Percentiles rank a stretch among this genome's conserved stretches.
Evolutionary conservation across 2,329 filamentous ascomycete species (phyloP).

Genomic region (Fusarium sp.): DNA sequence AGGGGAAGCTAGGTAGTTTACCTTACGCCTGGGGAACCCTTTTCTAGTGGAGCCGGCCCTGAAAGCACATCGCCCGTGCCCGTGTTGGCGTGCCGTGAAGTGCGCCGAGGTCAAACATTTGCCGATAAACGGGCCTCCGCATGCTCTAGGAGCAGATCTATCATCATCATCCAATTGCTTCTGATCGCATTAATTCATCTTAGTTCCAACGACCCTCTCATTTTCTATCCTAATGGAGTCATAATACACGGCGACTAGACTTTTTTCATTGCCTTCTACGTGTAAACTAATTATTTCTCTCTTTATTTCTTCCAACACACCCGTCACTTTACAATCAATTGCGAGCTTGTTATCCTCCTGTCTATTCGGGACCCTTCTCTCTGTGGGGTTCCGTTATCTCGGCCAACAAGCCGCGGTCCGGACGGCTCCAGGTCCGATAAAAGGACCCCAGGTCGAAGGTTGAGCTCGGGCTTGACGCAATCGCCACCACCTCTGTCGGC

Average conservation of each 20-base stretch:
- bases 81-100: slow-evolving; percentile 17
- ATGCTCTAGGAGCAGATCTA: slow-evolving; percentile 21
- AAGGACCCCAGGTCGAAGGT: slow-evolving; percentile 32
- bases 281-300: neutral
- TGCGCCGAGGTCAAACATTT: slow-evolving; percentile 34
- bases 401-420: slow-evolving; percentile 42
- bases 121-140: slow-evolving; percentile 34
- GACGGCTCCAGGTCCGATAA: slow-evolving; percentile 41
- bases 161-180: slow-evolving; percentile 30
- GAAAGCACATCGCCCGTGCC: slow-evolving; percentile 19
- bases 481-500: slow-evolving; percentile 24
- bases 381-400: slow-evolving; percentile 39
- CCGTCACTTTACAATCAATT: neutral
- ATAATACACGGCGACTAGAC: slow-evolving; percentile 26
- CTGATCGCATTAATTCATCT: slow-evolving; percentile 27
- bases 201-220: slow-evolving; percentile 20
- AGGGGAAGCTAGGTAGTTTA: neutral
- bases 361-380: slow-evolving; percentile 16
- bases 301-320: slow-evolving; percentile 5
- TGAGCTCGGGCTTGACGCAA: slow-evolving; percentile 15
- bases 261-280: slow-evolving; percentile 10
- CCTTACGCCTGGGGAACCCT: slow-evolving; percentile 3
- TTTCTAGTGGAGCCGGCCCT: slow-evolving; percentile 30
- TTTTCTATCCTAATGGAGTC: slow-evolving; percentile 35
- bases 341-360: slow-evolving; percentile 5